Conservation (phyloP, 148 eudicot genomes). For the Vaccinium vitisidaea region DNA sequence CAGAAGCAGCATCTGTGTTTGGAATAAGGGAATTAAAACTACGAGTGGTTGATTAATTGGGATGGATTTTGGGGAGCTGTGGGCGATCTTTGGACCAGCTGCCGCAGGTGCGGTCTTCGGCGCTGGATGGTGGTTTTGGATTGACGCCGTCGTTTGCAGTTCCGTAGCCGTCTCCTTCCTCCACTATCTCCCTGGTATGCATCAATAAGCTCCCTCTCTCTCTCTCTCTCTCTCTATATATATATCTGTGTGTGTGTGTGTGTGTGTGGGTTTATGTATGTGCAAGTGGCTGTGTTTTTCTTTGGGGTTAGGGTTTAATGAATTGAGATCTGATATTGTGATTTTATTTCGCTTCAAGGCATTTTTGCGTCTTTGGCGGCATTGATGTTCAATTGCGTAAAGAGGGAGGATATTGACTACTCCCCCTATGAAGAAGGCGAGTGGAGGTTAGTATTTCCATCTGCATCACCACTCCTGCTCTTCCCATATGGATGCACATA, state of each 20-base stretch:
- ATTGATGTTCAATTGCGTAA: constrained; percentile 96
- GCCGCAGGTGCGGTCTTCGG: constrained; percentile 89
- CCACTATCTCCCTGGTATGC: constrained; percentile 81
- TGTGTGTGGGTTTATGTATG: no score
- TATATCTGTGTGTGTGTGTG: no score
- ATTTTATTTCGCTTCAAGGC: constrained; percentile 32
- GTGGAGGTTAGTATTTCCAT: constrained; percentile 64
- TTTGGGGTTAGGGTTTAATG: constrained; percentile 13
- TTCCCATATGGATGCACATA: background rate
- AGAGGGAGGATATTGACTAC: constrained; percentile 88
- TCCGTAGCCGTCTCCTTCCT: constrained; percentile 72
- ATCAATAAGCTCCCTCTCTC: constrained; percentile 7
- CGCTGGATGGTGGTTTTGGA: constrained; percentile 99
- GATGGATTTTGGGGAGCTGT: constrained; percentile 73
- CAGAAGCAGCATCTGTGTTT: background rate
- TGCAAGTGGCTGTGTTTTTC: background rate
- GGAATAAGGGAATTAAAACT: no score
- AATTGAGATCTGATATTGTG: background rate
- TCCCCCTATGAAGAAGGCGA: constrained; percentile 97
- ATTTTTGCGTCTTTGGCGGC: constrained; percentile 92
- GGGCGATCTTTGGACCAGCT: constrained; percentile 92
- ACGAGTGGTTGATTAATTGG: background rate
- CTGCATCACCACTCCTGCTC: background rate
- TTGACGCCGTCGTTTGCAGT: constrained; percentile 96
- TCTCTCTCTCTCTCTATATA: background rate